Base-by-base conservation (phyloP, 2,329 filamentous ascomycete species). In the Graphiopsis chlorocephala region DNA sequence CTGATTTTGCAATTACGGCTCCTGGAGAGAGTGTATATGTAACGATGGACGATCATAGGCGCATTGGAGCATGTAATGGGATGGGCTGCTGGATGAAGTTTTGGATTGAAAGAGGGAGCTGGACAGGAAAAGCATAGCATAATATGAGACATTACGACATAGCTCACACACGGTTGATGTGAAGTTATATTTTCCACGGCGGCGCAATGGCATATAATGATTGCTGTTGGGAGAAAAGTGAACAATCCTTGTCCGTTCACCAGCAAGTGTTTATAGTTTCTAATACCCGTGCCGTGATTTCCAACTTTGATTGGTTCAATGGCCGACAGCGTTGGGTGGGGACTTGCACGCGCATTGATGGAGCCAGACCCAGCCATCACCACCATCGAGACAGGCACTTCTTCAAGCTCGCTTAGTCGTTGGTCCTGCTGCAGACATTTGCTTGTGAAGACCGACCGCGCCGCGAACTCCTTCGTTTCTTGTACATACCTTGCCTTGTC, bases 391-490 rank as follows among this genome's bases (percentile, higher is more conserved):
- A 29, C 50, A 56, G 31, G 61, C 55, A 56, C 48, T 52, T 58
- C 58, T 62, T 52, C 60, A 55, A 29, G 48, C 60, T 62, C 60
- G 60, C 60, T 62, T 62, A 62, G 45, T 45, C 33, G 45, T 47
- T 52, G 33, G 17, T 12, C 45, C 29, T 50, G 26, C 42, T 38
- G 42, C 58, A 61, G 35, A 45, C 50, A n/a, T 33, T 23, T 45
- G 31, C 25, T 33, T 20, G 55, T 45, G 55, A 42, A 58, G 55
- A 58, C 38, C 8, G 15, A 38, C 20, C 26, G 14, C 31, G 31
- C 55, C n/a, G 29, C 20, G 35, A 23, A 15, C 12, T 28, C 33
- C 14, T 29, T 28, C 35, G 12, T 12, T 58, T 26, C 33, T 58
- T 58, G 35, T 45, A 45, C 55, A 58, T 42, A 45, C 35, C 6